These are phyloP conservation scores for Mucuna pruriens DNA, from an alignment of 306 rosid species.

Conservation along the genomic window DNA sequence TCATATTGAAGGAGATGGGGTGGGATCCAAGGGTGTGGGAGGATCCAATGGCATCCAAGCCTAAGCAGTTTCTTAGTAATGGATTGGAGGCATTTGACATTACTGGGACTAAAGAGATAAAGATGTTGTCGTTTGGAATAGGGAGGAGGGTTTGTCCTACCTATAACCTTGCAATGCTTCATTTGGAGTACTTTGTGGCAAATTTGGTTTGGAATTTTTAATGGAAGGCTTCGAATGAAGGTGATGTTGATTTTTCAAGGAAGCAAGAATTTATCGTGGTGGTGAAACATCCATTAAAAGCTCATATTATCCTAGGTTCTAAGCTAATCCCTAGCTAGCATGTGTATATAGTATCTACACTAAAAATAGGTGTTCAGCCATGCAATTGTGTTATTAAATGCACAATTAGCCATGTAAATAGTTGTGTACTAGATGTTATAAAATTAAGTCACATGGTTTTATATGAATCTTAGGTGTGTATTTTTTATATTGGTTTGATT, in stretches of 20 bases:
- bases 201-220: slow-evolving; percentile 44
- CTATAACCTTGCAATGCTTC: slow-evolving; percentile 25
- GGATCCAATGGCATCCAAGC: slow-evolving; percentile 43
- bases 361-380: too few relatives aligned
- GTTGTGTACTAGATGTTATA: too few relatives aligned
- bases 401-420: too few relatives aligned
- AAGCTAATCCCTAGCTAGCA: too few relatives aligned
- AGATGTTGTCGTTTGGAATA: slow-evolving; percentile 51
- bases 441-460: too few relatives aligned
- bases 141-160: slow-evolving; percentile 48
- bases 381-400: too few relatives aligned
- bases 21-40: slow-evolving; percentile 44
- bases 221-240: slow-evolving; percentile 24
- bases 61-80: neutral
- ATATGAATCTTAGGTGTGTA: too few relatives aligned
- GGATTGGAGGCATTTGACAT: too few relatives aligned
- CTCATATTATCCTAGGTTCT: slow-evolving; percentile 19
- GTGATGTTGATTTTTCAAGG: slow-evolving; percentile 30
- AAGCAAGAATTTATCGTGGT: slow-evolving; percentile 40
- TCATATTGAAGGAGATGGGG: slow-evolving; percentile 46
- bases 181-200: slow-evolving; percentile 43
- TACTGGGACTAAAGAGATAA: too few relatives aligned
- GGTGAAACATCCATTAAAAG: slow-evolving; percentile 38
- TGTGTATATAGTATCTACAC: too few relatives aligned
- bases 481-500: too few relatives aligned